These are phyloP conservation scores for Sphenostylis stenocarpa DNA, from an alignment of 306 rosid species.

Conservation along the genomic window DNA sequence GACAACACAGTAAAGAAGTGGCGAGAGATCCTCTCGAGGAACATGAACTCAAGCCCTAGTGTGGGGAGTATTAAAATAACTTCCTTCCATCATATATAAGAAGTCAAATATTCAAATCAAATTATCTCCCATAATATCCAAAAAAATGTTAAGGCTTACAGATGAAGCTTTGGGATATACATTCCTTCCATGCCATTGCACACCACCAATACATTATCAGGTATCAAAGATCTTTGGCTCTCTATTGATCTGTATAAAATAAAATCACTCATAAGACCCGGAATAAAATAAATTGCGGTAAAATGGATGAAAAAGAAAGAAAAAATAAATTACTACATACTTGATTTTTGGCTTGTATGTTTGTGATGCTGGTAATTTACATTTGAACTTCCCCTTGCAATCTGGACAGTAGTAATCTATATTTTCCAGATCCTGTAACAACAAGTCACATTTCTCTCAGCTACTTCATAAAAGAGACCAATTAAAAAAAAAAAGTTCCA, in stretches of 20 bases:
- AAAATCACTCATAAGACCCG: constrained; percentile 24
- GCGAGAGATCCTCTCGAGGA: constrained; percentile 21
- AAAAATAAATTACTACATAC: constrained; percentile 44
- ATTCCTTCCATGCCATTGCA: constrained; percentile 96
- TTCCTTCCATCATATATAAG: background rate
- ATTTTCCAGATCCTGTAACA: constrained; percentile 73
- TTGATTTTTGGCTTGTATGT: constrained; percentile 45
- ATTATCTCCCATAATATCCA: constrained; percentile 17
- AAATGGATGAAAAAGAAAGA: constrained; percentile 28
- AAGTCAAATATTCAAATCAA: background rate
- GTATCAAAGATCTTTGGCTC: constrained; percentile 42
- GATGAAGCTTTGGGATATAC: constrained; percentile 75
- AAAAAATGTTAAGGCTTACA: constrained; percentile 61
- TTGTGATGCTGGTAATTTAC: constrained; percentile 43
- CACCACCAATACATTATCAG: constrained; percentile 71
- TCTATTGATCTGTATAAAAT: constrained; percentile 55
- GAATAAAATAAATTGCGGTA: constrained; percentile 19
- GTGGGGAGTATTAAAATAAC: background rate
- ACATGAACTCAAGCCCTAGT: background rate
- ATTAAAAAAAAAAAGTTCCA: background rate
- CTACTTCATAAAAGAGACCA: constrained; percentile 6
- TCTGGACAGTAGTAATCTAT: constrained; percentile 88
- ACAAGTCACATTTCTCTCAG: constrained; percentile 22
- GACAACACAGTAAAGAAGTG: background rate
- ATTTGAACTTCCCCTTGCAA: constrained; percentile 57